Conservation (phyloP, 306 rosid genomes). For the Parietaria judaica region DNA sequence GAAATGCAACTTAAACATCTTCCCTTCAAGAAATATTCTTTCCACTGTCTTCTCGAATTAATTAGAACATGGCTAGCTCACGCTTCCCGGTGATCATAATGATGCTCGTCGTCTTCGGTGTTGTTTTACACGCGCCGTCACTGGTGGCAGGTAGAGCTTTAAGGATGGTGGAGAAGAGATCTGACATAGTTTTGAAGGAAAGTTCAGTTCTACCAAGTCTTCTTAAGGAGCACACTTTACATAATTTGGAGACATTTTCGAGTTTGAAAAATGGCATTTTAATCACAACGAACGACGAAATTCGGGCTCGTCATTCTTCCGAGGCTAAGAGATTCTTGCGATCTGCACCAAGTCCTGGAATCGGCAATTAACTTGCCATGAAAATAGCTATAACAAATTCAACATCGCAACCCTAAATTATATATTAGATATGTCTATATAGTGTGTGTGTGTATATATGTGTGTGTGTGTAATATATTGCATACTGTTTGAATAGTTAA, state of each 20-base stretch:
- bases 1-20: neutral
- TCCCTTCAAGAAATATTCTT: neutral
- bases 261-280: no score
- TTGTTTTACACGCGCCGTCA: neutral
- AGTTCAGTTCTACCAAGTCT: no score
- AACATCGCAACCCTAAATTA: no score
- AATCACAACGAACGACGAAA: neutral
- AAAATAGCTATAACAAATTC: no score
- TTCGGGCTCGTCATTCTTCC: neutral
- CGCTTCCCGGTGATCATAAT: neutral
- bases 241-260: no score
- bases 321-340: neutral
- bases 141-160: neutral
- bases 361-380: neutral
- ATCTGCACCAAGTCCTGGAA: neutral
- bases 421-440: no score
- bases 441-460: neutral
- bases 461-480: neutral
- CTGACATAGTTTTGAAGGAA: no score
- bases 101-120: neutral
- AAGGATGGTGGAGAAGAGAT: no score
- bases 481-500: neutral
- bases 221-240: no score
- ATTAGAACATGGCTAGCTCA: constrained; percentile 1
- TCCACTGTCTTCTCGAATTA: neutral